A percentile compares a stretch with the other conserved stretches of the same genome.
Conservation (phyloP, 2,329 filamentous ascomycete species). For the Microsporum ferrugineum region DNA sequence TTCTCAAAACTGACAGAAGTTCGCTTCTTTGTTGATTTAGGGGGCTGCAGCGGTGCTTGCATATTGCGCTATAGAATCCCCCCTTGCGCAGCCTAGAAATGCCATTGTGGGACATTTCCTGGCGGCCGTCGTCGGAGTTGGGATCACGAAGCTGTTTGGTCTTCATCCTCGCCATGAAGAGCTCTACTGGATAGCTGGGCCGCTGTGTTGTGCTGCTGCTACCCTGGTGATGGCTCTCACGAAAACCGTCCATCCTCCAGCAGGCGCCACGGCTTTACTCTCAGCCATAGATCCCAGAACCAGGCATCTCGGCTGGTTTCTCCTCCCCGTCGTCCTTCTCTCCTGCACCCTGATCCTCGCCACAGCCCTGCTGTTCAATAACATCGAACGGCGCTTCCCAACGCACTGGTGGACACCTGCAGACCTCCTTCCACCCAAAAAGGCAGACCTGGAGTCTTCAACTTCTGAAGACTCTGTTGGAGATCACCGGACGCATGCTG, state of each 20-base stretch:
- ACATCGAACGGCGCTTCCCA: constrained; percentile 55
- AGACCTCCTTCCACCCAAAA: constrained; percentile 17
- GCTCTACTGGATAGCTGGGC: constrained; percentile 53
- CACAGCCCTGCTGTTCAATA: constrained; percentile 56
- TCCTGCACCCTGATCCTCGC: constrained; percentile 50
- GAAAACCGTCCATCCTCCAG: constrained; percentile 62
- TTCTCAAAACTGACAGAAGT: background rate
- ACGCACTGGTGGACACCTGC: constrained; percentile 52
- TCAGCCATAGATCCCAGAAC: constrained; percentile 50
- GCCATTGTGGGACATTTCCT: constrained; percentile 56
- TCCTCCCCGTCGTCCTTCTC: constrained; percentile 53
- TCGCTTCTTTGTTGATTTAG: constrained; percentile 27
- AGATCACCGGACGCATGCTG: background rate
- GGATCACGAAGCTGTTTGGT: constrained; percentile 54
- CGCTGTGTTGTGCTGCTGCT: constrained; percentile 52
- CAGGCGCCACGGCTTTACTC: constrained; percentile 60
- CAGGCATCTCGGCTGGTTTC: constrained; percentile 53
- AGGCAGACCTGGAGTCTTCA: constrained; percentile 15
- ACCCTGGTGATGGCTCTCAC: constrained; percentile 57
- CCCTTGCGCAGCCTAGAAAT: constrained; percentile 62
- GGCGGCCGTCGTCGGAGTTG: constrained; percentile 49
- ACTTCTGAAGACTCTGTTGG: constrained; percentile 10
- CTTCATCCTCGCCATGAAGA: constrained; percentile 38
- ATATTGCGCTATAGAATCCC: constrained; percentile 60
- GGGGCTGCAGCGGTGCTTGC: constrained; percentile 66